Base-by-base conservation (phyloP, 2,329 filamentous ascomycete species). In the Raffaelea deltoideospora region DNA sequence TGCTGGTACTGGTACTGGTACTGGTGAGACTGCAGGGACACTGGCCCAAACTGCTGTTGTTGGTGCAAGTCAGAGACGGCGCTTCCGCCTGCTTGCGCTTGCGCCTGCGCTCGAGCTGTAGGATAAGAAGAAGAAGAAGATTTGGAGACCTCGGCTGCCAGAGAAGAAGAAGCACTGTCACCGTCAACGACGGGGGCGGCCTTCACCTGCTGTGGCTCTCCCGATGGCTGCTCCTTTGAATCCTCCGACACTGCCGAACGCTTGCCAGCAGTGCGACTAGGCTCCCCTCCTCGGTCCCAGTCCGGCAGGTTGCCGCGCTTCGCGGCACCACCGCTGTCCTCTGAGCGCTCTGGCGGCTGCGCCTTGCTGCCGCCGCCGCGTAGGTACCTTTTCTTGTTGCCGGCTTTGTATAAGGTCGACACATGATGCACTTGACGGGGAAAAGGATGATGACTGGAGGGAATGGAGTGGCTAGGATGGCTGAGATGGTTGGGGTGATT, bases 381-480 rank as follows among this genome's bases (percentile, higher is more conserved):
- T 43, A 45, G 37, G 43, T 57, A 61, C 49, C 56, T 62, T 47
- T 60, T 69, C 53, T 65, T 40, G 27, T 26, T 67, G 35, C 42
- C 48, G 45, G 43, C 41, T 46, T 62, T 65, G 48, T 52, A 52
- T 41, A 53, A 41, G 33, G 54, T 53, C 63, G 53, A 53, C 37
- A n/a, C n/a, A n/a, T 35, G 39, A 34, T 73, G 75, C 69, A 69
- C 70, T 69, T 57, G 23, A 10, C 55, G 69, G 64, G 46, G 67
- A 67, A 46, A 58, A 64, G 51, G 72, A 77, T 55, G 70, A 69
- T 33, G 65, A 67, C 50, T 64, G 65, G 47, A 63, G 63, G 41
- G 71, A 72, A 45, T 72, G 72, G 61, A 77, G 80, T 43, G 71
- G 68, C 31, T 70, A 20, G 17, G 17, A 19, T 19, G 6, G 29